Base-by-base conservation (phyloP, 164 flowering plant genomes). In the Magnolia officinalis region DNA sequence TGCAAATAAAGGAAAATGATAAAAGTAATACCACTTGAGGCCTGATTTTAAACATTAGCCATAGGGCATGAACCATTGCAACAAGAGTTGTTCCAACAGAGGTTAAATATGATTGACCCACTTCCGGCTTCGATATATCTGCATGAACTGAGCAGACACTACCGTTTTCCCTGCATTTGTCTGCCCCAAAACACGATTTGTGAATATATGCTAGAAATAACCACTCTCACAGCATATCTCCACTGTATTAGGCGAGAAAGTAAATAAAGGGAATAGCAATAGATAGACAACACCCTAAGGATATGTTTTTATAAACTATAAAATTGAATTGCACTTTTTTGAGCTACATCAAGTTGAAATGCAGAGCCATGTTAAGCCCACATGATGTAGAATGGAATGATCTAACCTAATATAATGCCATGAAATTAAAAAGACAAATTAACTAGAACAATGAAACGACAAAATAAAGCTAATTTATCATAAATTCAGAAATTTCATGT, bases 41-140 rank as follows among this genome's bases (percentile, higher is more conserved):
- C 79, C 93, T 87, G 72, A 90, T 84, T 85, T 79, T 90, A 50
- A 89, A 82, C 92, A 88, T 90, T 45, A 96, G 84, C 90, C 87
- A 92, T 18, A 94, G 69, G 29, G 93, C 98, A 86, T 96, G 98
- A 69, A 81, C 85, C 5, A 81, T 82, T 65, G 99, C 98, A 81
- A 92, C 61, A 50, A 96, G 77, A 50, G 99, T 96, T 69, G 98
- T 94, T 81, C 93, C 88, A 67, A 91, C 76, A 72, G 99, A 96
- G 29, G 99, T 92, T 76, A 94, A 24, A 78, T 96, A 96, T 37
- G 98, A 96, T 79, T 96, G 97, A 19, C 97, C 98, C 71, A 96
- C 98, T 86, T 94, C 99, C 97, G 88, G 78, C 98, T 94, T 78
- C 97, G 84, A 79, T 91, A 94, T 66, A 94, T 90, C 84, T 91